phyloP scores from a whole-genome alignment of 768 basidiomycete species.

The Termitomyces sp. region DNA sequence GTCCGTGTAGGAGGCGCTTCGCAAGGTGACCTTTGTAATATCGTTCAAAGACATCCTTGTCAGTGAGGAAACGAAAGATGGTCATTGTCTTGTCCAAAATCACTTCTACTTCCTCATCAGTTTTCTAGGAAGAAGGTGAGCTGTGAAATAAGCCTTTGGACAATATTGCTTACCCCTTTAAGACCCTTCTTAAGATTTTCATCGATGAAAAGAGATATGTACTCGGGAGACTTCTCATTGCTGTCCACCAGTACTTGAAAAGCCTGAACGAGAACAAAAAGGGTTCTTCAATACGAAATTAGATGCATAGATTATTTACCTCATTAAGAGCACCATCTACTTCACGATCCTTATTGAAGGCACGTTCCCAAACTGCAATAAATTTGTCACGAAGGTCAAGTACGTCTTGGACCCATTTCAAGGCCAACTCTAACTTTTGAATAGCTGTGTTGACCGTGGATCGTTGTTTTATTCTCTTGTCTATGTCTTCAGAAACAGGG shows the following conservation, averaged over 20 bases:
- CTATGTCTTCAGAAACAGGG: slow-evolving; percentile 23
- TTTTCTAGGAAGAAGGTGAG: slow-evolving; percentile 58
- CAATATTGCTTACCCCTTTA: slow-evolving; percentile 68
- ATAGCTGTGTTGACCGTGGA: slow-evolving; percentile 29
- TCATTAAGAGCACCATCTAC: slow-evolving; percentile 82
- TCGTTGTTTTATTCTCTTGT: slow-evolving; percentile 51
- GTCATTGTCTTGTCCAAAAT: slow-evolving; percentile 95
- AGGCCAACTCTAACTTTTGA: slow-evolving; percentile 54
- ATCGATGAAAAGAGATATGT: slow-evolving; percentile 94
- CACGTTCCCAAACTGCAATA: slow-evolving; percentile 63
- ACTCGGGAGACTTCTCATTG: slow-evolving; percentile 86
- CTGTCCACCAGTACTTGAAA: slow-evolving; percentile 89
- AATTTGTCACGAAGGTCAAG: slow-evolving; percentile 90
- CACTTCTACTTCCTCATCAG: slow-evolving; percentile 83
- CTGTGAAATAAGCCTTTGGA: background rate
- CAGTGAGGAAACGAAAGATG: slow-evolving; percentile 87
- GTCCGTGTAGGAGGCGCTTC: slow-evolving; percentile 78
- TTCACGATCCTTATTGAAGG: slow-evolving; percentile 69
- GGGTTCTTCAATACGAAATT: background rate
- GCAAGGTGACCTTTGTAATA: slow-evolving; percentile 98
- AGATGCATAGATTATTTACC: slow-evolving; percentile 35
- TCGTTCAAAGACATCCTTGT: slow-evolving; percentile 96
- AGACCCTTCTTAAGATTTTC: slow-evolving; percentile 93
- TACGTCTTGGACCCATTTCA: slow-evolving; percentile 92
- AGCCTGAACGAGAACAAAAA: slow-evolving; percentile 47